Evolutionary conservation across 306 rosid genomes (phyloP).

Genomic region (Vigna nakashimae): DNA sequence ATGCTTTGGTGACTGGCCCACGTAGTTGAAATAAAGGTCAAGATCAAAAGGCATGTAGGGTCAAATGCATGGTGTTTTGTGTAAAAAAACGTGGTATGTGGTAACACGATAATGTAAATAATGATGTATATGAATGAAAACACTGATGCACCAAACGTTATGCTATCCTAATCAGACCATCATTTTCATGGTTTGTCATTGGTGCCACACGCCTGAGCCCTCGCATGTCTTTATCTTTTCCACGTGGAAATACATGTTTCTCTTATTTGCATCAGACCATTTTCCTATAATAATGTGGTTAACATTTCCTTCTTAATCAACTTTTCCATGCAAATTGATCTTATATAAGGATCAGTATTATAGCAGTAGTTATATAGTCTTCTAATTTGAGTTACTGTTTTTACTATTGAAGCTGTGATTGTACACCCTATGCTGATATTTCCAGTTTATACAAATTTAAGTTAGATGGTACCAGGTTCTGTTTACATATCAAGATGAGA

Average conservation of each 20-base stretch:
- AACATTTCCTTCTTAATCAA: neutral
- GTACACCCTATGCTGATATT: too few species aligned
- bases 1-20: conserved; percentile 36
- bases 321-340: neutral
- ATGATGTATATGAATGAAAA: conserved; percentile 19
- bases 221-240: conserved; percentile 44
- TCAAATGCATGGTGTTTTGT: conserved; percentile 35
- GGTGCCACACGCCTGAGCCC: conserved; percentile 45
- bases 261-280: neutral
- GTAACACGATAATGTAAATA: conserved; percentile 56
- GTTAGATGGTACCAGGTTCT: neutral
- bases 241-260: conserved; percentile 26
- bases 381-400: neutral
- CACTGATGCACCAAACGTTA: conserved; percentile 53
- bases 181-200: conserved; percentile 61
- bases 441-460: neutral
- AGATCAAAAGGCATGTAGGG: conserved; percentile 47
- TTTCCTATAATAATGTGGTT: neutral
- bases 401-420: too few species aligned
- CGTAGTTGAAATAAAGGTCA: conserved; percentile 15
- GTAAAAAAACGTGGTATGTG: conserved; percentile 32
- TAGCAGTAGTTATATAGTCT: neutral
- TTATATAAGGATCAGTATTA: neutral
- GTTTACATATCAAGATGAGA: conserved; percentile 17
- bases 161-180: conserved; percentile 83